phyloP scores from a whole-genome alignment of 139 green algal species.

The Zygnema cylindricum region DNA sequence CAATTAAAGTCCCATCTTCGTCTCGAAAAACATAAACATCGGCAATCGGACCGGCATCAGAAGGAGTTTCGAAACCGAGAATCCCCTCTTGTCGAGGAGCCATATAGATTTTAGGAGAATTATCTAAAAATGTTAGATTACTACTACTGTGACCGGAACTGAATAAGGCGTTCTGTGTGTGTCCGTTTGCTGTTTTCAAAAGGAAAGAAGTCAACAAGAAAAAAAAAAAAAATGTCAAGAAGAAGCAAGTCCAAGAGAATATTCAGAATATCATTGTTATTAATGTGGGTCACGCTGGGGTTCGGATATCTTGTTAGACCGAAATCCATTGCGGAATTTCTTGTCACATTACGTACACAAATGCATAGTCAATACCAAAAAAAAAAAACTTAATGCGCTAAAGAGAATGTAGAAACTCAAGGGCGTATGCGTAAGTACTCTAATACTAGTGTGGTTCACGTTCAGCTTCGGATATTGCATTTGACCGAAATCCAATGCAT shows the following conservation, averaged over 20 bases:
- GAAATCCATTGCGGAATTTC: no score
- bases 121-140: slow-evolving; percentile 20
- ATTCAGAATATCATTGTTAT: no score
- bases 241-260: no score
- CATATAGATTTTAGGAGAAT: slow-evolving; percentile 19
- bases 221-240: not conserved
- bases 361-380: not conserved
- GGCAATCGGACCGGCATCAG: slow-evolving; percentile 13
- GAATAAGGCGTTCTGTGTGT: not conserved
- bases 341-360: no score
- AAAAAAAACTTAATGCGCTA: not conserved
- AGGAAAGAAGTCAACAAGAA: not conserved
- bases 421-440: no score
- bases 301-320: no score
- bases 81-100: not conserved
- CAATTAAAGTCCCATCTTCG: slow-evolving; percentile 34
- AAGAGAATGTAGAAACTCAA: no score
- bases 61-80: slow-evolving; percentile 41
- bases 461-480: no score
- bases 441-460: no score
- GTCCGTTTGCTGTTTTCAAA: slow-evolving; percentile 9
- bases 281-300: no score
- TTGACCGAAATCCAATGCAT: no score
- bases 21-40: slow-evolving; percentile 39
- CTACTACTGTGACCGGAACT: not conserved